phyloP scores from a whole-genome alignment of 164 flowering plant genomes.

The Dillenia suffruticosa region DNA sequence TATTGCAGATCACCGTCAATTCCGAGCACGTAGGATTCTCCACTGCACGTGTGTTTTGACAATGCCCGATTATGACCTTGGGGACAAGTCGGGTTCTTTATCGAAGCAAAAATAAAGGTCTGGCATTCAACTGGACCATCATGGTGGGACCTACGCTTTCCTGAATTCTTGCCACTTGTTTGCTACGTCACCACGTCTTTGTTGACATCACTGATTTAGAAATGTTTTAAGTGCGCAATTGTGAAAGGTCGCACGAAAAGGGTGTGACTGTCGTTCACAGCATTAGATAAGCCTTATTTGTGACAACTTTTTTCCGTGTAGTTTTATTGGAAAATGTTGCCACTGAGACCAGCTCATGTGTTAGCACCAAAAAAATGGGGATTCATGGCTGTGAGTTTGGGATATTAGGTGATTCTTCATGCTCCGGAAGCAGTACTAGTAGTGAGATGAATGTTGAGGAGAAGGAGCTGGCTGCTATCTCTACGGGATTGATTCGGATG shows the following conservation, averaged over 20 bases:
- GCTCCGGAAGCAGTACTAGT: conserved; percentile 92
- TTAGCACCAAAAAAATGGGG: conserved; percentile 21
- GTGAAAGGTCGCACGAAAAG: conserved; percentile 64
- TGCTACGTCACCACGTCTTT: conserved; percentile 74
- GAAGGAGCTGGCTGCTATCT: conserved; percentile 67
- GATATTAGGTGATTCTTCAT: conserved; percentile 94
- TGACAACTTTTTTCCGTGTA: too few species aligned
- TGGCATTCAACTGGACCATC: conserved; percentile 16
- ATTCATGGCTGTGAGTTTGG: conserved; percentile 91
- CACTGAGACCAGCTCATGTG: too few species aligned
- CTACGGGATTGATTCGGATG: conserved; percentile 89
- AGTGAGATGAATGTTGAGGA: conserved; percentile 75
- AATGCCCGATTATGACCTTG: too few species aligned
- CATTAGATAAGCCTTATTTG: conserved; percentile 10
- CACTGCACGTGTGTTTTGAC: too few species aligned
- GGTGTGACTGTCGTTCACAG: conserved; percentile 83
- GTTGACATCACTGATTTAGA: conserved; percentile 55
- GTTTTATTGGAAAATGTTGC: too few species aligned
- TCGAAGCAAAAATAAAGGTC: too few species aligned
- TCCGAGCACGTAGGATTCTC: too few species aligned
- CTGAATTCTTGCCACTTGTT: conserved; percentile 66
- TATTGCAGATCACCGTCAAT: too few species aligned
- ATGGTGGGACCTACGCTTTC: conserved; percentile 93
- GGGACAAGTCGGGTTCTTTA: too few species aligned
- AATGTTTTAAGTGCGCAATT: conserved; percentile 41